Percentiles rank a stretch among this genome's conserved stretches.
Conservation (phyloP, 2,329 filamentous ascomycete species). For the Ophiostoma montium region DNA sequence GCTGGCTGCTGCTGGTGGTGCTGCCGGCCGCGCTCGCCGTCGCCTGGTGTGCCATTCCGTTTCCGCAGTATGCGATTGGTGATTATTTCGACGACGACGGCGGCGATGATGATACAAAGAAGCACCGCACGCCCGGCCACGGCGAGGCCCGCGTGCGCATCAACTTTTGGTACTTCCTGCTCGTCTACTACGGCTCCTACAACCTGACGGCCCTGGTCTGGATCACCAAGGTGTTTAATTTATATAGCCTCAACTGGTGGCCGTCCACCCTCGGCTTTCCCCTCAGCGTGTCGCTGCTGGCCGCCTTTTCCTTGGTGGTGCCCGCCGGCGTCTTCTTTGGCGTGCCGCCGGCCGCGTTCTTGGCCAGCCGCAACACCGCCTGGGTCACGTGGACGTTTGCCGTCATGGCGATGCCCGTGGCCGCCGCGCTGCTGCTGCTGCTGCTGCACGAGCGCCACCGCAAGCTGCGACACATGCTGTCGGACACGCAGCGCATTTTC, state of each 20-base stretch:
- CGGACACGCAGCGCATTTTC: constrained; percentile 54
- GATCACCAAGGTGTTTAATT: constrained; percentile 59
- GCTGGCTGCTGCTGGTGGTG: constrained; percentile 46
- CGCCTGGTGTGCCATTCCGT: constrained; percentile 50
- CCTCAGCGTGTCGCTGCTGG: constrained; percentile 47
- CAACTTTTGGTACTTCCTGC: constrained; percentile 59
- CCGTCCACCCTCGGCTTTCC: constrained; percentile 50
- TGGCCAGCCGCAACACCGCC: constrained; percentile 48
- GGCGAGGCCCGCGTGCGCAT: constrained; percentile 48
- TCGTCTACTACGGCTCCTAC: constrained; percentile 57
- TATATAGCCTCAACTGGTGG: constrained; percentile 61
- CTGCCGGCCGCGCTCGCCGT: constrained; percentile 47
- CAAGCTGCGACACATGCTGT: constrained; percentile 43
- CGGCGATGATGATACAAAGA: constrained; percentile 10
- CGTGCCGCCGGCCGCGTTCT: constrained; percentile 34
- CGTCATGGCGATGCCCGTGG: constrained; percentile 55
- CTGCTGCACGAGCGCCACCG: constrained; percentile 50
- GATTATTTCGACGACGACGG: constrained; percentile 25
- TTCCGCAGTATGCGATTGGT: constrained; percentile 46
- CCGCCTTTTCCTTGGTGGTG: constrained; percentile 41
- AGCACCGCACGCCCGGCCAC: constrained; percentile 41
- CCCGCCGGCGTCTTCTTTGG: constrained; percentile 45
- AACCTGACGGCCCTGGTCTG: constrained; percentile 53
- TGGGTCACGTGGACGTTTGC: constrained; percentile 59
- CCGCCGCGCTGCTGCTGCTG: constrained; percentile 49